phyloP scores from a whole-genome alignment of 805 yeast species.

The Scheffersomyces amazonensis region DNA sequence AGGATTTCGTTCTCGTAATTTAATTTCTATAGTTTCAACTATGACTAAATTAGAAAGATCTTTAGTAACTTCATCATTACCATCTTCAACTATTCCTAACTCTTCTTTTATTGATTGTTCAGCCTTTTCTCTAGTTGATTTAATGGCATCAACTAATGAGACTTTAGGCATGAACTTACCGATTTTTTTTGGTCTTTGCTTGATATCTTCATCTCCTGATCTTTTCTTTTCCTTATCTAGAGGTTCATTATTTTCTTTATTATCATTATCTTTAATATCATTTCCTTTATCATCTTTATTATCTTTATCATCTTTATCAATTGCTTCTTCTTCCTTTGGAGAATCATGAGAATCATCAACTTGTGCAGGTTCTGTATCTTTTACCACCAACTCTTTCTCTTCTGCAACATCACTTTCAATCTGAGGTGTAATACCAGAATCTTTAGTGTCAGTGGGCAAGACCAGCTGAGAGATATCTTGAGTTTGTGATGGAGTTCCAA shows the following conservation, averaged over 20 bases:
- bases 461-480: too few species aligned
- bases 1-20: slow-evolving; percentile 6
- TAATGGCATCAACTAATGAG: slow-evolving; percentile 28
- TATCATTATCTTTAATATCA: background rate
- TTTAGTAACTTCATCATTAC: slow-evolving; percentile 9
- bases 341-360: background rate
- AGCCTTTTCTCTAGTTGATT: slow-evolving; percentile 21
- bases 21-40: slow-evolving; percentile 27
- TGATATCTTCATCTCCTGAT: background rate
- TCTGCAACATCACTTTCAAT: too few species aligned
- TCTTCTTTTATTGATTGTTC: slow-evolving; percentile 17
- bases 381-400: too few species aligned
- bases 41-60: slow-evolving; percentile 22
- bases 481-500: slow-evolving; percentile 8
- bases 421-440: too few species aligned
- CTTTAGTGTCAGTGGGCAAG: too few species aligned
- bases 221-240: background rate
- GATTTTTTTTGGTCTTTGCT: slow-evolving; percentile 7
- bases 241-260: background rate
- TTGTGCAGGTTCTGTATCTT: background rate
- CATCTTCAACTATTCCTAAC: slow-evolving; percentile 18
- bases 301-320: background rate
- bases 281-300: background rate
- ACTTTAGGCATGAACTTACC: slow-evolving; percentile 12
- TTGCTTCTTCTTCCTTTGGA: background rate